A percentile compares a stretch with the other conserved stretches of the same genome.
phyloP scores from a whole-genome alignment of 805 yeast species.

The Danielia oregonensis region DNA sequence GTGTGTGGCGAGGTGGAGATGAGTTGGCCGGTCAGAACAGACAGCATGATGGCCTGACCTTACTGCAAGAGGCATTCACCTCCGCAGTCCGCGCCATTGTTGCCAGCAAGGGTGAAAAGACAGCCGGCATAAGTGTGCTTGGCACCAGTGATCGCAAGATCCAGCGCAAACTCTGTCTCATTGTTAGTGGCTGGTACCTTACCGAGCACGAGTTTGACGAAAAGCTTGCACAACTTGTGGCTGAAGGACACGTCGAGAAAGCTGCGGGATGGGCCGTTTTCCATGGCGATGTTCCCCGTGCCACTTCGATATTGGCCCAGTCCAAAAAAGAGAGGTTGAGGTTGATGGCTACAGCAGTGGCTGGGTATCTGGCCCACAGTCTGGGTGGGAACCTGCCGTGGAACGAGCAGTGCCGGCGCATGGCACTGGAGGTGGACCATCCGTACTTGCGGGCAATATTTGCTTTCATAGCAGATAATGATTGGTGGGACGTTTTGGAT shows the following conservation, averaged over 20 bases:
- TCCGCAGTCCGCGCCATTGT: slow-evolving; percentile 53
- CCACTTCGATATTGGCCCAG: slow-evolving; percentile 74
- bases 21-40: slow-evolving; percentile 47
- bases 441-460: slow-evolving; percentile 90
- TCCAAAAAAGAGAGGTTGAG: slow-evolving; percentile 67
- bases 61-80: slow-evolving; percentile 28
- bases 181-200: slow-evolving; percentile 89
- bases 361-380: slow-evolving; percentile 62
- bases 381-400: slow-evolving; percentile 67
- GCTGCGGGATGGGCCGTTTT: slow-evolving; percentile 99
- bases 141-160: slow-evolving; percentile 49
- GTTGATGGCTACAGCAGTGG: slow-evolving; percentile 88
- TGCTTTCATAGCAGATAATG: slow-evolving; percentile 89
- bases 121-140: slow-evolving; percentile 44
- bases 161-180: slow-evolving; percentile 74
- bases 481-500: slow-evolving; percentile 94
- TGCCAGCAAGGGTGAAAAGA: slow-evolving; percentile 42
- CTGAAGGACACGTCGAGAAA: slow-evolving; percentile 64
- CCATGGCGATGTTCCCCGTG: slow-evolving; percentile 80
- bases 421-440: slow-evolving; percentile 84
- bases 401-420: slow-evolving; percentile 87
- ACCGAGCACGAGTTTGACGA: slow-evolving; percentile 71
- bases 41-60: no score
- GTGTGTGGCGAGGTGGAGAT: slow-evolving; percentile 80
- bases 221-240: slow-evolving; percentile 54